Conservation (phyloP, 139 green algal species). For the Micromonas pusilla region DNA sequence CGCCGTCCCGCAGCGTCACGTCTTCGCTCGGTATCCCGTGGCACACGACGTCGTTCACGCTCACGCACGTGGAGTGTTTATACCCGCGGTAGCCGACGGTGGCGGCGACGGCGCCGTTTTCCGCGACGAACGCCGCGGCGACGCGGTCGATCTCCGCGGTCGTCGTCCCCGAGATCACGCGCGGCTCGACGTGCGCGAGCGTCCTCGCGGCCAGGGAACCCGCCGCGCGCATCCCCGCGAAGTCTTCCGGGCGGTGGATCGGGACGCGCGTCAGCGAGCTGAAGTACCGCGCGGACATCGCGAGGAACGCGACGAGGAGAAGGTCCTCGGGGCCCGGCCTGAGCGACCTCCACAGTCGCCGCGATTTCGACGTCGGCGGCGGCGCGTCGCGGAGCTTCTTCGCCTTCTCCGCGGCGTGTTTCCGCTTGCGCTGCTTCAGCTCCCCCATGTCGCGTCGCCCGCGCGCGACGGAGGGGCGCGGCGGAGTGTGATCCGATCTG, state of each 20-base stretch:
- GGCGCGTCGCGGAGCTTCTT: background rate
- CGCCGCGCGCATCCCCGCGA: conserved; percentile 62
- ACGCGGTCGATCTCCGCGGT: conserved; percentile 94
- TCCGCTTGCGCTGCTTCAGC: too few species aligned
- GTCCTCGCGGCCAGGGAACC: conserved; percentile 61
- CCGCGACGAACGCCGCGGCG: conserved; percentile 74
- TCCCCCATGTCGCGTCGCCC: too few species aligned
- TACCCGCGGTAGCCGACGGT: conserved; percentile 89
- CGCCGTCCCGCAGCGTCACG: conserved; percentile 61
- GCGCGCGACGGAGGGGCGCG: too few species aligned
- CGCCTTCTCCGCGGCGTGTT: too few species aligned
- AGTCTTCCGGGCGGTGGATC: conserved; percentile 46
- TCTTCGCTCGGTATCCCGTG: conserved; percentile 77
- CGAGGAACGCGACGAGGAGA: background rate
- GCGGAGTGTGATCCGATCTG: too few species aligned
- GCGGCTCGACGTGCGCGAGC: conserved; percentile 67
- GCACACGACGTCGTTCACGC: conserved; percentile 95
- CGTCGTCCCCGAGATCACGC: conserved; percentile 66
- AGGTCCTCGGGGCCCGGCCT: too few species aligned
- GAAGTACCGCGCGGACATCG: too few species aligned
- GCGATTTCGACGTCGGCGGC: too few species aligned
- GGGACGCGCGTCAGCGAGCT: too few species aligned
- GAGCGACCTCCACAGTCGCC: background rate
- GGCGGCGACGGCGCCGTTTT: conserved; percentile 71
- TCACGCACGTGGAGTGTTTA: conserved; percentile 95